A percentile compares a stretch with the other conserved stretches of the same genome.
phyloP scores from a whole-genome alignment of 352 stramenopile species.

The Pythium guiyangense region DNA sequence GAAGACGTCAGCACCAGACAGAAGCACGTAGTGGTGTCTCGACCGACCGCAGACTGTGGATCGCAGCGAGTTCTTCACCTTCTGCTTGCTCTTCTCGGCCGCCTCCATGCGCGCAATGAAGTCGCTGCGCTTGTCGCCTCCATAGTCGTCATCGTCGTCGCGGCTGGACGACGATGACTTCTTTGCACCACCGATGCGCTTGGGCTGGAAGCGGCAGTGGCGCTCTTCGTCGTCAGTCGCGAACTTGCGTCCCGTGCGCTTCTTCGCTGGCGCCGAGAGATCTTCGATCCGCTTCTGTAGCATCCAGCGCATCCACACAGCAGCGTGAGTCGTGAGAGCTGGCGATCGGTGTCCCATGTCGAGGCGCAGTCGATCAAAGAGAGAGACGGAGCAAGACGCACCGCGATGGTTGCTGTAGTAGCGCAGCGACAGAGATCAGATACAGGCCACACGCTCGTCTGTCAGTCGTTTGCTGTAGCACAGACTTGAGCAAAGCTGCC shows the following conservation, averaged over 20 bases:
- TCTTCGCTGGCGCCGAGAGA: conserved; percentile 47
- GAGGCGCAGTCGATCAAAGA: no score
- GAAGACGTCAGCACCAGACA: no score
- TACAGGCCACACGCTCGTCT: not conserved
- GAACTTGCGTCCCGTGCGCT: conserved; percentile 39
- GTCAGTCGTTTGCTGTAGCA: not conserved
- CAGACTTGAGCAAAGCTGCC: not conserved
- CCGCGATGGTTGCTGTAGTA: conserved; percentile 4
- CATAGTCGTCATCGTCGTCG: conserved; percentile 15
- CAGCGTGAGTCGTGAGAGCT: not conserved
- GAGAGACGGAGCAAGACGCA: no score
- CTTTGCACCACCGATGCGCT: conserved; percentile 11
- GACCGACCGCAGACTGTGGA: not conserved
- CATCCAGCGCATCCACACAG: not conserved
- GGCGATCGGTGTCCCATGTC: not conserved
- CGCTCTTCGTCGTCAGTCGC: conserved; percentile 66
- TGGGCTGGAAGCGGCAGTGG: conserved; percentile 63
- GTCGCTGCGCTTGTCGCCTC: conserved; percentile 13
- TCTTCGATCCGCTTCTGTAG: conserved; percentile 59
- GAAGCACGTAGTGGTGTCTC: no score
- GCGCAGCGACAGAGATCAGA: not conserved
- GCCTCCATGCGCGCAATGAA: conserved; percentile 81
- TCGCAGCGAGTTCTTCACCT: conserved; percentile 26
- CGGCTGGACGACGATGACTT: conserved; percentile 29
- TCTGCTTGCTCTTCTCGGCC: conserved; percentile 69